Evolutionary conservation across 768 basidiomycete species (phyloP).

Genomic region (Suillus hirtellus): DNA sequence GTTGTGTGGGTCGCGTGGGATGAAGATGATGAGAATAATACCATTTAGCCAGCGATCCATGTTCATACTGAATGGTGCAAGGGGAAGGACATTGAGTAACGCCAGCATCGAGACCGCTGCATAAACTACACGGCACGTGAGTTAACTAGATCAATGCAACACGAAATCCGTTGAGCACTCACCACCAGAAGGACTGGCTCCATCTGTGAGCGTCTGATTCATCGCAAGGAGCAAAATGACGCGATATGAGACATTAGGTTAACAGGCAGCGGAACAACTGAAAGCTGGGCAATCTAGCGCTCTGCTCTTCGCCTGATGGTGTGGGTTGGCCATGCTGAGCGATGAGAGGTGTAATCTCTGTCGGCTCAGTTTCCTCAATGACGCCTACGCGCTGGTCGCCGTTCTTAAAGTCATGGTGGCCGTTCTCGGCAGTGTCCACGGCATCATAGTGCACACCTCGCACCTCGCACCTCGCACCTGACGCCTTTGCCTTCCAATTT

Average conservation of each 20-base stretch:
- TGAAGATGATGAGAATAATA: slow-evolving; percentile 41
- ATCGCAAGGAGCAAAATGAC: slow-evolving; percentile 47
- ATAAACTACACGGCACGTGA: slow-evolving; percentile 46
- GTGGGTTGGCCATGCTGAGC: slow-evolving; percentile 21
- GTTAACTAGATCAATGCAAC: background rate
- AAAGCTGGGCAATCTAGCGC: slow-evolving; percentile 50
- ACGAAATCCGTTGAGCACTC: slow-evolving; percentile 25
- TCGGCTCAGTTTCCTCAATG: slow-evolving; percentile 43
- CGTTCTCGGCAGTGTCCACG: slow-evolving; percentile 21
- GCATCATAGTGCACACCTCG: slow-evolving; percentile 29
- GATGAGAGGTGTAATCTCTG: slow-evolving; percentile 60
- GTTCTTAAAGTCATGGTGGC: slow-evolving; percentile 2
- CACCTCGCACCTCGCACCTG: slow-evolving; percentile 20
- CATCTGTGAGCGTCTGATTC: slow-evolving; percentile 64
- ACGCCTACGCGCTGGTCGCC: slow-evolving; percentile 22
- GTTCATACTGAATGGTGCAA: slow-evolving; percentile 64
- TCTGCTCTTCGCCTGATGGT: slow-evolving; percentile 15
- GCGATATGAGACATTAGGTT: slow-evolving; percentile 54
- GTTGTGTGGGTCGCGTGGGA: slow-evolving; percentile 47
- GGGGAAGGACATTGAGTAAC: slow-evolving; percentile 54
- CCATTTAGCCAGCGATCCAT: slow-evolving; percentile 41
- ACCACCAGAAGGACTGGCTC: slow-evolving; percentile 52
- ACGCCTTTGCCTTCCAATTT: slow-evolving; percentile 7
- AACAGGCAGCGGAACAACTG: slow-evolving; percentile 55
- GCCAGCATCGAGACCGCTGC: slow-evolving; percentile 43